Base-by-base conservation (phyloP, 495 filamentous ascomycete species). In the Daldinia loculata region DNA sequence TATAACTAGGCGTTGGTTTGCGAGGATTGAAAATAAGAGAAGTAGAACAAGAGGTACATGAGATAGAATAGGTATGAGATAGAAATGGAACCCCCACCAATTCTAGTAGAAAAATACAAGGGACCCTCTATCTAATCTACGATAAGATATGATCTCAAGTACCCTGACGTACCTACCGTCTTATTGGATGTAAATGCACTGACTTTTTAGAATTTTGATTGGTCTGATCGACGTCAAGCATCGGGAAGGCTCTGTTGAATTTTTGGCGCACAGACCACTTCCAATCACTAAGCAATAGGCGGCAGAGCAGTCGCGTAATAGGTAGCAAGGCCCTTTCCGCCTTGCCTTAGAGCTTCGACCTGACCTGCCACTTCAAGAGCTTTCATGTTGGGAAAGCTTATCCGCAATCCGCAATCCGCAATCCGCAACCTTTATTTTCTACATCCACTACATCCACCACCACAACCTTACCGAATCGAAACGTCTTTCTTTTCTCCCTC, bases 291-390 rank as follows among this genome's bases (percentile, higher is more conserved):
- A 69, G 66, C 66, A 66, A 63, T 69, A 77, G 75, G 75, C 75
- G 75, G 75, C 75, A 77, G 70, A 74, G 72, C 66, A 61, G 72
- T 77, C 75, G 73, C 75, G 75, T 77, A 75, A 77, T 56, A 56
- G 29, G 6, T 56, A 56, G 53, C 15, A 30, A 34, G 29, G 64
- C 56, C 59, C 55, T 65, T 72, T 75, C 72, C 66, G 72, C 69
- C 72, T 74, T 67, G 71, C 74, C 58, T 67, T 56, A 30, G 64
- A 66, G 69, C 63, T 71, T 66, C 66, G 55, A 64, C 55, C 71
- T 60, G 57, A 66, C 34, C 63, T 55, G 43, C 15, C 66, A 36
- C 15, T 38, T 45, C 50, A 60, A 66, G 55, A 64, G 64, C 70
- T 67, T 72, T 63, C 66, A 50, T 32, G 38, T 61, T 61, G 52